These are phyloP conservation scores for Cordyceps militaris DNA, from an alignment of 2,329 filamentous ascomycete species.

Conservation along the genomic window DNA sequence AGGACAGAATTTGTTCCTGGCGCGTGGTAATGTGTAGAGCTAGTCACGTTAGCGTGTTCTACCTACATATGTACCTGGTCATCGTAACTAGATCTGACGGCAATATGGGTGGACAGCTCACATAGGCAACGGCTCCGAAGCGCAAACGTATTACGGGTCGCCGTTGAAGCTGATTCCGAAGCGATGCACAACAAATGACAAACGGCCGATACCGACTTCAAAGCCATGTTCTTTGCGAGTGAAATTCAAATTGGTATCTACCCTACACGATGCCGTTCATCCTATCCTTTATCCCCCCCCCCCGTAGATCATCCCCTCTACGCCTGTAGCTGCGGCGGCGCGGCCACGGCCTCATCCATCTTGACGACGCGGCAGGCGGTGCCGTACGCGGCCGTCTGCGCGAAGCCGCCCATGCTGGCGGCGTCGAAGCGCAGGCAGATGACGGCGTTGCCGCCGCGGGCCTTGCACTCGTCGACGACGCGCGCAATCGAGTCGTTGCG, in stretches of 20 bases:
- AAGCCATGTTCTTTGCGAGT: background rate
- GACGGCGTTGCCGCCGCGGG: slow-evolving; percentile 52
- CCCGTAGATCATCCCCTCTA: background rate
- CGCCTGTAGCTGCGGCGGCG: slow-evolving; percentile 20
- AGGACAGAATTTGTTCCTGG: no score
- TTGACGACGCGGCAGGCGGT: slow-evolving; percentile 53
- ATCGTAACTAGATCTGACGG: no score
- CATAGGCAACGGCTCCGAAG: no score
- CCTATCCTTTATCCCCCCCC: background rate
- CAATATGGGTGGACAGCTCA: no score
- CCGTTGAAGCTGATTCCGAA: no score
- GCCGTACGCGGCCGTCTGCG: slow-evolving; percentile 54
- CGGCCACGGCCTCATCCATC: slow-evolving; percentile 31
- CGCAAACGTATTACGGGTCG: no score
- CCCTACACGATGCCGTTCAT: background rate
- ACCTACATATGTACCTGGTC: no score
- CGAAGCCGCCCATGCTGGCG: slow-evolving; percentile 46
- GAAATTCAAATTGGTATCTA: slow-evolving; percentile 1
- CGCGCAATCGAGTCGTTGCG: slow-evolving; percentile 52
- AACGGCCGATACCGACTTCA: background rate
- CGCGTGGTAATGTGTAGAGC: no score
- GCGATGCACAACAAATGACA: no score
- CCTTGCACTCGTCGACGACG: slow-evolving; percentile 49
- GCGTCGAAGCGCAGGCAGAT: slow-evolving; percentile 53
- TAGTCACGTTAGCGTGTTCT: no score